Base-by-base conservation (phyloP, 1,284 basidiomycete species). In the Hemileia vastatrix region DNA sequence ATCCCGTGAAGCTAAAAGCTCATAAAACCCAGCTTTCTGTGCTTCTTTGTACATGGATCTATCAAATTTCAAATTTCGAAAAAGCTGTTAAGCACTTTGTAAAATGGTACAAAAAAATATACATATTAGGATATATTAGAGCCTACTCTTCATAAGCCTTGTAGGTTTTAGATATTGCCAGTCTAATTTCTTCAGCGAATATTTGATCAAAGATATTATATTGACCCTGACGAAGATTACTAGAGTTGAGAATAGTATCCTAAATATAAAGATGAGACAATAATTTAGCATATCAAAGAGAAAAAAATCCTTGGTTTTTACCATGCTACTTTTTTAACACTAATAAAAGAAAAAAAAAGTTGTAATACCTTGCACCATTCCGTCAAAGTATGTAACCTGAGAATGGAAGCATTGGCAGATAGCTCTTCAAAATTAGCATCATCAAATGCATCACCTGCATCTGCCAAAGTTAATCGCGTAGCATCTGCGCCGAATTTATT, bases 371-470 rank as follows among this genome's bases (percentile, higher is more conserved):
- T 86, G 71, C 90, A 93, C 93, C 94, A 98, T 5, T 82, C 83
- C 67, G 92, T 81, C 68, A 96, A 80, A 0, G 94, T 98, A 78
- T 94, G 88, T 66, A 99, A 79, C 65, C 95, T 84, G 72, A 98
- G 79, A 75, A 99, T 98, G 70, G 92, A 93, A 19, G 95, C 93
- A 75, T 98, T 99, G 18, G 95, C 95, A 9, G 88, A 90, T 80
- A 92, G 91, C 81, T 98, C 95, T 76, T 99, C 95, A 72, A 98
- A 99, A 80, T 97, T 98, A 59, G 87, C 89, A 77, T 98, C 94
- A 77, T 96, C 93, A 71, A 98, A 85, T 64, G 92, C 90, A 76
- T 98, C 95, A 33, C 95, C 95, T 24, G 93, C 92, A 79, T 98
- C 94, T 40, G 95, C 95, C 73, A 99, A 82, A 43, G 85, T 84